Conservation (phyloP, 1,284 basidiomycete species). For the Afroboletus lepidellus region DNA sequence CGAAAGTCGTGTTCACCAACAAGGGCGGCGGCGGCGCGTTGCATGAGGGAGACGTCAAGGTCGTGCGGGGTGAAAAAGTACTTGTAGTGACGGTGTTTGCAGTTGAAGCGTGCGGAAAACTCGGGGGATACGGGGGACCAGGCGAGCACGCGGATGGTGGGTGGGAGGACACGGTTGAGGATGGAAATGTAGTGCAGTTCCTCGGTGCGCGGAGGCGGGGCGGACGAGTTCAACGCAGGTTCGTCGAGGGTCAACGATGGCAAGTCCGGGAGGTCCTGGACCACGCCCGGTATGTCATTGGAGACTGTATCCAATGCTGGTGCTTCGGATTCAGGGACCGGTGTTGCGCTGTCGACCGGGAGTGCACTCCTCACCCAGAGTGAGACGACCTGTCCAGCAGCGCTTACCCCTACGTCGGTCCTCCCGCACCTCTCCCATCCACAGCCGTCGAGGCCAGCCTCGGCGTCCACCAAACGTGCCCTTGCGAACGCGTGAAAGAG, state of each 20-base stretch:
- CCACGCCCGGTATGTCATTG: slow-evolving; percentile 1
- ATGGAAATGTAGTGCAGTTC: slow-evolving; percentile 81
- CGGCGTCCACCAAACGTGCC: slow-evolving; percentile 71
- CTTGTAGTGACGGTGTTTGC: slow-evolving; percentile 91
- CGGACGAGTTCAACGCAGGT: slow-evolving; percentile 30
- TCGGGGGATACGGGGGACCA: slow-evolving; percentile 86
- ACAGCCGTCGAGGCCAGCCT: slow-evolving; percentile 78
- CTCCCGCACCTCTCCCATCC: slow-evolving; percentile 91
- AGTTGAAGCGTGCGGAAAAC: slow-evolving; percentile 91
- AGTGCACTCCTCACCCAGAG: slow-evolving; percentile 82
- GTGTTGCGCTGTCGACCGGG: neutral
- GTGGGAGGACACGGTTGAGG: slow-evolving; percentile 89
- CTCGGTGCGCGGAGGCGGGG: slow-evolving; percentile 22
- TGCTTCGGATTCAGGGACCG: neutral
- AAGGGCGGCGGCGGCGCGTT: slow-evolving; percentile 67
- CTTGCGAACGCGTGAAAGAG: slow-evolving; percentile 82
- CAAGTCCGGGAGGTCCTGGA: neutral
- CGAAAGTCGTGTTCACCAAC: slow-evolving; percentile 95
- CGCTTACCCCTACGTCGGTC: slow-evolving; percentile 94
- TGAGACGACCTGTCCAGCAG: slow-evolving; percentile 91
- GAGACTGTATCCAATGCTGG: neutral
- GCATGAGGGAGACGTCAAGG: slow-evolving; percentile 79
- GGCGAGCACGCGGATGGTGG: slow-evolving; percentile 87
- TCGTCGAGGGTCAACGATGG: slow-evolving; percentile 24
- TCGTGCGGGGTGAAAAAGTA: slow-evolving; percentile 82